Evolutionary conservation across 2,329 filamentous ascomycete species (phyloP).

Genomic region (Paramyrothecium roridum): DNA sequence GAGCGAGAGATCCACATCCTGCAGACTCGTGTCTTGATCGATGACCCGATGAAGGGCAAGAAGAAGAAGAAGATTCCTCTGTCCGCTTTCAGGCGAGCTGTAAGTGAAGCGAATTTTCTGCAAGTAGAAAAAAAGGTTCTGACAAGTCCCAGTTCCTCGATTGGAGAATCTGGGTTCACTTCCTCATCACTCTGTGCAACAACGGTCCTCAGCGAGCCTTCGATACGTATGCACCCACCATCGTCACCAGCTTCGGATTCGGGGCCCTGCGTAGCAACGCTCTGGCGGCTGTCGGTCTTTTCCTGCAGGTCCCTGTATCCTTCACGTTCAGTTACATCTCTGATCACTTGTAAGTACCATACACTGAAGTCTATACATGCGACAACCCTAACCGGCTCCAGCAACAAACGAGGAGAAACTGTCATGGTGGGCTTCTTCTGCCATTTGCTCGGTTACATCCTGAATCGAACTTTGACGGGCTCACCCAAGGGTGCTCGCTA

Average conservation of each 20-base stretch:
- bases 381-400: slow-evolving; percentile 7
- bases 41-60: slow-evolving; percentile 42
- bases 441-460: slow-evolving; percentile 49
- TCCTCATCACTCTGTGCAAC: slow-evolving; percentile 46
- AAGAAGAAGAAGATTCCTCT: slow-evolving; percentile 45
- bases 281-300: slow-evolving; percentile 51
- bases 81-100: slow-evolving; percentile 40
- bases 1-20: slow-evolving; percentile 39
- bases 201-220: slow-evolving; percentile 44
- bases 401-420: slow-evolving; percentile 47
- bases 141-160: slow-evolving; percentile 34
- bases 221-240: slow-evolving; percentile 50
- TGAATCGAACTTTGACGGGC: slow-evolving; percentile 51
- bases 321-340: slow-evolving; percentile 50
- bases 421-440: slow-evolving; percentile 45
- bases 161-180: slow-evolving; percentile 51
- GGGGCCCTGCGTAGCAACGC: slow-evolving; percentile 46
- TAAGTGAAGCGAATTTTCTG: slow-evolving; percentile 13
- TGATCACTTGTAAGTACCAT: slow-evolving; percentile 42
- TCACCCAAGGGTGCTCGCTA: slow-evolving; percentile 41
- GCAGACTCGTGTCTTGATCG: slow-evolving; percentile 34
- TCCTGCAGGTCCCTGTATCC: slow-evolving; percentile 48
- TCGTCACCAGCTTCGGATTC: slow-evolving; percentile 53
- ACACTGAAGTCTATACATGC: background rate
- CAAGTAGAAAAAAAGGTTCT: background rate